A percentile compares a stretch with the other conserved stretches of the same genome.
Conservation (phyloP, 2,329 filamentous ascomycete genomes). For the Hypoxylon sp. region DNA sequence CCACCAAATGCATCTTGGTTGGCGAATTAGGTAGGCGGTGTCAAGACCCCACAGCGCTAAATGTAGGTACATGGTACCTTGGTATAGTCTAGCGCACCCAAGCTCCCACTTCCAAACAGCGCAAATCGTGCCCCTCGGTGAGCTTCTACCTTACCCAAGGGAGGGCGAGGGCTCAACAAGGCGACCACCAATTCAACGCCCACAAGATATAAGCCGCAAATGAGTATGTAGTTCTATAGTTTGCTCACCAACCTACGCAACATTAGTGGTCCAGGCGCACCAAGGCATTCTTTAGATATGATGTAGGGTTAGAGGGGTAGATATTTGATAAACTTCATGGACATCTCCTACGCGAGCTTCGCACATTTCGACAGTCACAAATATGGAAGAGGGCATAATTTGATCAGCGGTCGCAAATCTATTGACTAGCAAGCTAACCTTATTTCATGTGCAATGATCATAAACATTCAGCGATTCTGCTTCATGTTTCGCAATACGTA, state of each 20-base stretch:
- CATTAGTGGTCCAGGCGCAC: not conserved
- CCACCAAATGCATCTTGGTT: constrained; percentile 34
- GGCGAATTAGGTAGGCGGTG: constrained; percentile 46
- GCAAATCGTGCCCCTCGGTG: not conserved
- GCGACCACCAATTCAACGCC: not conserved
- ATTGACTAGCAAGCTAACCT: constrained; percentile 44
- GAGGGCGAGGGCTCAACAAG: not conserved
- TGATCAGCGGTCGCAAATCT: constrained; percentile 43
- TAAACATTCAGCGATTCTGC: constrained; percentile 35
- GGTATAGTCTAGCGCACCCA: not conserved
- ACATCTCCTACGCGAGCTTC: constrained; percentile 5
- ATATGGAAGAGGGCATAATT: constrained; percentile 4
- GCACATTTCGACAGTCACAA: constrained; percentile 8
- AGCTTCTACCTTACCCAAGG: not conserved
- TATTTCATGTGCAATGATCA: constrained; percentile 41
- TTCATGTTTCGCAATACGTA: constrained; percentile 41
- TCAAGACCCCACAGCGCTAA: constrained; percentile 38
- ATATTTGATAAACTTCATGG: constrained; percentile 20
- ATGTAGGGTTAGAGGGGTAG: constrained; percentile 19
- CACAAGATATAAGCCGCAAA: not conserved
- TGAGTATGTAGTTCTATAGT: not conserved
- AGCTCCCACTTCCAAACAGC: not conserved
- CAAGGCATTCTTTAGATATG: not conserved
- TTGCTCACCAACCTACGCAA: not conserved
- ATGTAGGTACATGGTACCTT: constrained; percentile 3